Conservation (phyloP, 371 early-diverging fungal species). For the Mucor lusitanicus region DNA sequence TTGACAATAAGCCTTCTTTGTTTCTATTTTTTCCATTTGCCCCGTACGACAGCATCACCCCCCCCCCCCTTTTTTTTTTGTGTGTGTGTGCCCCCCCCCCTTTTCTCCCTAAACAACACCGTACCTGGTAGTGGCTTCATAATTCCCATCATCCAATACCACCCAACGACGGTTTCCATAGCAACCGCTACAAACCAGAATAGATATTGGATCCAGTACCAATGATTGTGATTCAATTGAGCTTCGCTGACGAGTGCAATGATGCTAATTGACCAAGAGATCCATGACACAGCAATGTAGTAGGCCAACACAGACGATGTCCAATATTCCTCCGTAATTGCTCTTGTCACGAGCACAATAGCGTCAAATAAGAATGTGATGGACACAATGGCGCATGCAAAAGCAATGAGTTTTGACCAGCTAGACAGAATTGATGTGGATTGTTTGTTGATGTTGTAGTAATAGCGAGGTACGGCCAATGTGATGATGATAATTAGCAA, state of each 20-base stretch:
- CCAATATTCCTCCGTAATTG: conserved; percentile 32
- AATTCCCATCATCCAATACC: conserved; percentile 43
- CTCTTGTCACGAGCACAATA: conserved; percentile 29
- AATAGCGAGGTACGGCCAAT: conserved; percentile 32
- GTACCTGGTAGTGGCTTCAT: conserved; percentile 40
- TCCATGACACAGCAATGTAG: conserved; percentile 37
- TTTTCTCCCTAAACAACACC: background rate
- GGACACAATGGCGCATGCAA: conserved; percentile 21
- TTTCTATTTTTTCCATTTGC: background rate
- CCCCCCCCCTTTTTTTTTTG: background rate
- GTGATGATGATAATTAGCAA: conserved; percentile 27
- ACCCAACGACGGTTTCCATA: conserved; percentile 37
- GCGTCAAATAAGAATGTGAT: conserved; percentile 36
- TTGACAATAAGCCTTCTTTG: background rate
- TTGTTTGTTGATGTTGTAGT: conserved; percentile 16
- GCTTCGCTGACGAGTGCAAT: conserved; percentile 33
- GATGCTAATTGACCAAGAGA: conserved; percentile 41
- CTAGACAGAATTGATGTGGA: conserved; percentile 17
- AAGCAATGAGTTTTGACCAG: conserved; percentile 30
- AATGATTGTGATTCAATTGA: conserved; percentile 30
- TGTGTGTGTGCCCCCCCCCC: background rate
- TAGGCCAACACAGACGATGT: conserved; percentile 35
- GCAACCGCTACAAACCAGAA: conserved; percentile 37
- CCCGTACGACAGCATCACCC: background rate
- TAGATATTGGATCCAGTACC: conserved; percentile 50